Evolutionary conservation across 108 stramenopile species (phyloP), one percentile per base, ranked within the genome.

Genomic region (Cyclotella atomus): DNA sequence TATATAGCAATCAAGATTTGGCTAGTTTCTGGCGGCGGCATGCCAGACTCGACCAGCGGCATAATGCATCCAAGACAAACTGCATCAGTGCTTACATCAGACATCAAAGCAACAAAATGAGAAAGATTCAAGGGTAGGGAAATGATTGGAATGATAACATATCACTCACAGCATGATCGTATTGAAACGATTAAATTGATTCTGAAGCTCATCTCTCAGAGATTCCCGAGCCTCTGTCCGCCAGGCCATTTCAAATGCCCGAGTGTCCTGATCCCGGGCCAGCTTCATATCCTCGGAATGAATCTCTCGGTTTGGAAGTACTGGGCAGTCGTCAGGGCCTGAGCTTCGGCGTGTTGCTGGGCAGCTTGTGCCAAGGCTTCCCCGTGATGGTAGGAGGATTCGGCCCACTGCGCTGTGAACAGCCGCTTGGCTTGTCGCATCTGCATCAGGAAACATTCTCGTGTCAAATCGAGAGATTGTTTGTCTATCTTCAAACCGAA

Each of bases 181-280:
- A 30, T 79, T 79, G 71, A 65, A 79, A 12, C 77, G 77, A 65
- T 79, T 79, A 50, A 70, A 64, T 66, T 79, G 77, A 66, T 79
- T 79, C 15, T 46, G 21, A 23, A 79, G 57, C 36, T 79, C 77
- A 35, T 79, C 77, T 20, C 77, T 46, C 23, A 79, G 50, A 24
- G 63, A 65, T 59, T 79, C 77, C 25, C 77, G 56, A 24, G 70
- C 77, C 38, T 79, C 77, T 25, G 77, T 43, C 59, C 77, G 62
- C 71, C 70, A 79, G 10, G 71, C 61, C 71, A 79, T 72, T 57
- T 79, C 77, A 59, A 70, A 79, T 24, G 63, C 21, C 41, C 77
- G 44, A 3, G 71, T 62, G 61, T 79, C 71, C 54, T 79, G 77
- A 45, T 79, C 77, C 32, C 77, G 23, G 30, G 77, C 71, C 33